Base-by-base conservation (phyloP, 306 rosid species). In the Fragaria vesca region DNA sequence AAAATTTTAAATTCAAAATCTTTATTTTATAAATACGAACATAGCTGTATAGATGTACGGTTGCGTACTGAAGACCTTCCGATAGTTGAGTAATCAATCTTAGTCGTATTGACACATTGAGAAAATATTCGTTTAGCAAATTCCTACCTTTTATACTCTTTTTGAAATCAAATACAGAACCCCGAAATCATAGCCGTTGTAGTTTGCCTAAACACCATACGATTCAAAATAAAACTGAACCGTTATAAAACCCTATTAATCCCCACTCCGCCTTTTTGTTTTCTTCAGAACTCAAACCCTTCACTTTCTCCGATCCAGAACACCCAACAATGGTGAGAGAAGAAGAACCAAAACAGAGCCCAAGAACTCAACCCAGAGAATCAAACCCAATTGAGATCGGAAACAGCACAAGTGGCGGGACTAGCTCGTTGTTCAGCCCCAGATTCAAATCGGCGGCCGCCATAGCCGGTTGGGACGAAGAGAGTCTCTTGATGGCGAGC, bases 391-490 rank as follows among this genome's bases (percentile, higher is more conserved):
- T 42, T 17, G 80, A 76, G 47, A 36, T 61, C 45, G 78, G 54
- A 46, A 74, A 65, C 76, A 87, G 81, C 46, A 78, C 84, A 75
- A 80, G 51, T 66, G 4, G 48, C 63, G 6, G 2, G 46, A 76
- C 62, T 10, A 45, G 71, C 36, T 24, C 26, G 21, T 18, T 91
- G 5, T 69, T 96, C 66, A 93, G 93, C 79, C 97, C 99, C 11
- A 79, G 94, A 78, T 93, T 96, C 90, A 96, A 88, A 84, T 91
- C 98, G 5, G 93, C 80, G 16, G 97, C 97, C 7, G 96, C 99
- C 75, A 83, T 88, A 93, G 99, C 99, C 21, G 99, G 98, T 58
- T 96, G 98, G 99, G 99, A 93, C 46, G 98, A 96, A 84, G 98
- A 96, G 79, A 79, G 96, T 0, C 85, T 96, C 32, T 77, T 96